phyloP scores from a whole-genome alignment of 2,329 filamentous ascomycete species.

The Ciborinia camelliae region DNA sequence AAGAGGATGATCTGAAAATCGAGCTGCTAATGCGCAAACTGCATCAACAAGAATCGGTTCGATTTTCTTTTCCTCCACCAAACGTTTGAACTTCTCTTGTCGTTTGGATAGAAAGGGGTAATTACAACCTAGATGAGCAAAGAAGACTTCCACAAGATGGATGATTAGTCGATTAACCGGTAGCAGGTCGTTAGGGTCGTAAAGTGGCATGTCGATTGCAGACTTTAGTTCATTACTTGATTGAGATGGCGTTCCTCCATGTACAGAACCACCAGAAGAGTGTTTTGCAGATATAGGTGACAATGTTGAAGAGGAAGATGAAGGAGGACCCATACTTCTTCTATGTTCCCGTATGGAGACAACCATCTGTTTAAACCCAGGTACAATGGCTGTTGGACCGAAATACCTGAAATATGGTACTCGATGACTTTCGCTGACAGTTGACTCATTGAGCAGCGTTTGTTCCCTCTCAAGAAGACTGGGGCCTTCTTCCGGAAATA shows the following conservation, averaged over 20 bases:
- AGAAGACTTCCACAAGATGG: constrained; percentile 76
- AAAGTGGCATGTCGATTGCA: constrained; percentile 58
- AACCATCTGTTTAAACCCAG: constrained; percentile 91
- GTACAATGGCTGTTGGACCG: constrained; percentile 85
- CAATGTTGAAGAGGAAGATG: constrained; percentile 28
- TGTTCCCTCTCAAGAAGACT: constrained; percentile 35
- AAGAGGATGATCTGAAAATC: constrained; percentile 63
- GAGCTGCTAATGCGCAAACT: constrained; percentile 75
- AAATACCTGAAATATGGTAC: constrained; percentile 92
- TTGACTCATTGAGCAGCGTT: not conserved
- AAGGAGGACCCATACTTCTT: constrained; percentile 47
- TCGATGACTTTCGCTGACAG: constrained; percentile 51
- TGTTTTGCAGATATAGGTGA: constrained; percentile 30
- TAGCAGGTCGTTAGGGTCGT: constrained; percentile 67
- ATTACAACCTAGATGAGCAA: constrained; percentile 76
- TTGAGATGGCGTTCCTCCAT: constrained; percentile 26
- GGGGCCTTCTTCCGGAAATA: constrained; percentile 29
- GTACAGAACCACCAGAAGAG: constrained; percentile 26
- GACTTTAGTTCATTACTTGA: constrained; percentile 28
- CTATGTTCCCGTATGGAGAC: constrained; percentile 67
- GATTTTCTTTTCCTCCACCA: constrained; percentile 54
- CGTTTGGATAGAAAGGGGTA: constrained; percentile 71
- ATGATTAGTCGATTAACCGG: constrained; percentile 74
- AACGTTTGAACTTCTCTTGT: constrained; percentile 71
- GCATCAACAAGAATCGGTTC: constrained; percentile 75